Conservation (phyloP, 2,329 filamentous ascomycete genomes). For the Leptosphaerulina australis region DNA sequence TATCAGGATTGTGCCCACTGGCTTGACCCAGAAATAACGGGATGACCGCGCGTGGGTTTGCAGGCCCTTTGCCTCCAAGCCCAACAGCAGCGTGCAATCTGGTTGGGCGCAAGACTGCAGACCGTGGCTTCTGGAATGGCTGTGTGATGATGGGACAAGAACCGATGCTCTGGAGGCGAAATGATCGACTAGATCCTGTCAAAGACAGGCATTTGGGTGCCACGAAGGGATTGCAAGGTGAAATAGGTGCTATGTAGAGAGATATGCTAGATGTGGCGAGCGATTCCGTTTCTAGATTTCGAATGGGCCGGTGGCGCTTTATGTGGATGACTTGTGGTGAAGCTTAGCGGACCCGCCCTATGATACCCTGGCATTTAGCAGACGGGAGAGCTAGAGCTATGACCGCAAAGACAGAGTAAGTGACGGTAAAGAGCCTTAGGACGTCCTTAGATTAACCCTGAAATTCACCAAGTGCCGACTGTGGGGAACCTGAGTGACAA, state of each 20-base stretch:
- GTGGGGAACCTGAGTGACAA: slow-evolving; percentile 10
- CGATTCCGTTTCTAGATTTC: slow-evolving; percentile 43
- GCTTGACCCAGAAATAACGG: slow-evolving; percentile 30
- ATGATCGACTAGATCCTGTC: slow-evolving; percentile 32
- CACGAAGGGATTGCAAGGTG: slow-evolving; percentile 24
- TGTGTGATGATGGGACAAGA: slow-evolving; percentile 39
- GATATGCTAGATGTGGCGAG: slow-evolving; percentile 45
- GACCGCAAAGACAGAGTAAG: slow-evolving; percentile 9
- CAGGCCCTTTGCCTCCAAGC: slow-evolving; percentile 42
- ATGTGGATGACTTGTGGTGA: slow-evolving; percentile 34
- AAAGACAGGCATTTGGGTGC: slow-evolving; percentile 14
- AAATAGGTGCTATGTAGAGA: slow-evolving; percentile 30
- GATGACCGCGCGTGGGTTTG: slow-evolving; percentile 41
- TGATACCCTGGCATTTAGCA: slow-evolving; percentile 12
- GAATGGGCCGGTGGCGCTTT: slow-evolving; percentile 43
- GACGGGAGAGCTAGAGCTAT: slow-evolving; percentile 11
- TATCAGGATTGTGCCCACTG: slow-evolving; percentile 30
- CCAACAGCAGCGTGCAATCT: slow-evolving; percentile 21
- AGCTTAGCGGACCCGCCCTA: slow-evolving; percentile 39
- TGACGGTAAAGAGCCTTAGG: slow-evolving; percentile 7
- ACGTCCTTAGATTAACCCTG: slow-evolving; percentile 11
- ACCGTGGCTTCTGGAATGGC: slow-evolving; percentile 40
- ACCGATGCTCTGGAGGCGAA: slow-evolving; percentile 47
- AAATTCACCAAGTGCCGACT: slow-evolving; percentile 17
- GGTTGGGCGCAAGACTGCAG: slow-evolving; percentile 37